phyloP scores from a whole-genome alignment of 306 rosid species.

The Betula pendula region DNA sequence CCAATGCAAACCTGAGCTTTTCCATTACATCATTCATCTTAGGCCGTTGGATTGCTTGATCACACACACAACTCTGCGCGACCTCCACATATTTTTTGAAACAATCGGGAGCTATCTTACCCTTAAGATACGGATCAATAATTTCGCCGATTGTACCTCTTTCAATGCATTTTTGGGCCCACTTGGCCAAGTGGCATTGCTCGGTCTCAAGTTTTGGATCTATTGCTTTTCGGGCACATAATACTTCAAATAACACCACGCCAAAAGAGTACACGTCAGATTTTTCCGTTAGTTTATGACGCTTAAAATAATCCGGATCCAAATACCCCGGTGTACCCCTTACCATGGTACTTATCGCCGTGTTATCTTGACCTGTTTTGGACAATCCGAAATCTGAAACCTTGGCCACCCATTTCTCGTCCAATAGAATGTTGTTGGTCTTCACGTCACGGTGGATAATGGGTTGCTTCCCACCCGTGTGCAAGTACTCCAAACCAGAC shows the following conservation, averaged over 20 bases:
- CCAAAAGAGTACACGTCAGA: constrained; percentile 72
- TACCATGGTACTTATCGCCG: constrained; percentile 41
- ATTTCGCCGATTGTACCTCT: neutral
- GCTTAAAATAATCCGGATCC: constrained; percentile 39
- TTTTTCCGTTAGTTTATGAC: constrained; percentile 41
- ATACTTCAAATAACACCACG: constrained; percentile 48
- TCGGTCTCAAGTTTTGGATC: constrained; percentile 18
- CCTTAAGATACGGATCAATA: neutral
- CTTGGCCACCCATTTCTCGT: constrained; percentile 42
- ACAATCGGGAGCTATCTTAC: neutral
- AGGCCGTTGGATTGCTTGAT: constrained; percentile 1
- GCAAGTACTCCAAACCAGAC: constrained; percentile 56
- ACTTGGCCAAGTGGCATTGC: constrained; percentile 38
- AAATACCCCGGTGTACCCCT: constrained; percentile 47
- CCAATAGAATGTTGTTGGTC: constrained; percentile 58
- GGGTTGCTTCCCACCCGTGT: constrained; percentile 35
- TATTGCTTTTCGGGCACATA: constrained; percentile 42
- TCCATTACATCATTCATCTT: constrained; percentile 10
- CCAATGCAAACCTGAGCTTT: neutral
- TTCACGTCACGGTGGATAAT: constrained; percentile 61
- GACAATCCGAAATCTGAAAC: constrained; percentile 64
- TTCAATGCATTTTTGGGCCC: constrained; percentile 23
- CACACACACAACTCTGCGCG: neutral
- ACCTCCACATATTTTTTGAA: neutral
- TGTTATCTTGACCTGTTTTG: constrained; percentile 24